Conservation (phyloP, 371 early-diverging fungal species). For the Batrachochytrium dendrobatidis region DNA sequence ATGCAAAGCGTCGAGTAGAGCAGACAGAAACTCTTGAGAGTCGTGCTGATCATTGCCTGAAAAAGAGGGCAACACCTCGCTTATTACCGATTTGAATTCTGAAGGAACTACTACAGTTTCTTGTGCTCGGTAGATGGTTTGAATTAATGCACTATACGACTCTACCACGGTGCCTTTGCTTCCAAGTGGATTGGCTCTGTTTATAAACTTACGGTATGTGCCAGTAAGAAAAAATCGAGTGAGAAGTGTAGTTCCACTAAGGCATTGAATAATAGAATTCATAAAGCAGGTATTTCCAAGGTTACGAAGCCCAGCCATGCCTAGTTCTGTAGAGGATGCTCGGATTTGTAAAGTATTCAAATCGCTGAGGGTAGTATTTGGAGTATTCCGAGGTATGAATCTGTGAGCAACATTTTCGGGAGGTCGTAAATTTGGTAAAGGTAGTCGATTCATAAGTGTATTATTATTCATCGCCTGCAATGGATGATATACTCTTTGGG, state of each 20-base stretch:
- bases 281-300: constrained; percentile 98
- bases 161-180: constrained; percentile 57
- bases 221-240: constrained; percentile 74
- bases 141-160: constrained; percentile 31
- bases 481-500: constrained; percentile 14
- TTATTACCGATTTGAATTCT: constrained; percentile 26
- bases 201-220: constrained; percentile 61
- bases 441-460: no score
- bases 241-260: constrained; percentile 78
- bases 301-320: constrained; percentile 82
- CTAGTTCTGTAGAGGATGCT: constrained; percentile 30
- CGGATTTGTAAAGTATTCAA: constrained; percentile 2
- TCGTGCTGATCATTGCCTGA: constrained; percentile 53
- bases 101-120: constrained; percentile 32
- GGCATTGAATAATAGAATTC: constrained; percentile 93
- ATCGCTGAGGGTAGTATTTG: not conserved
- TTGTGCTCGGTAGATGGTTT: constrained; percentile 30
- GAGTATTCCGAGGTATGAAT: not conserved
- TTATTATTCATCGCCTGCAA: constrained; percentile 7
- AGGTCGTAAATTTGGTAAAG: no score
- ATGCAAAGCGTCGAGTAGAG: constrained; percentile 47
- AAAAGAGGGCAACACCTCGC: constrained; percentile 27
- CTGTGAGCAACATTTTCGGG: no score
- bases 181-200: constrained; percentile 70
- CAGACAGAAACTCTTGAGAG: constrained; percentile 49